Conservation (phyloP, 176 grass and related monocot species). For the Thalia dealbata region DNA sequence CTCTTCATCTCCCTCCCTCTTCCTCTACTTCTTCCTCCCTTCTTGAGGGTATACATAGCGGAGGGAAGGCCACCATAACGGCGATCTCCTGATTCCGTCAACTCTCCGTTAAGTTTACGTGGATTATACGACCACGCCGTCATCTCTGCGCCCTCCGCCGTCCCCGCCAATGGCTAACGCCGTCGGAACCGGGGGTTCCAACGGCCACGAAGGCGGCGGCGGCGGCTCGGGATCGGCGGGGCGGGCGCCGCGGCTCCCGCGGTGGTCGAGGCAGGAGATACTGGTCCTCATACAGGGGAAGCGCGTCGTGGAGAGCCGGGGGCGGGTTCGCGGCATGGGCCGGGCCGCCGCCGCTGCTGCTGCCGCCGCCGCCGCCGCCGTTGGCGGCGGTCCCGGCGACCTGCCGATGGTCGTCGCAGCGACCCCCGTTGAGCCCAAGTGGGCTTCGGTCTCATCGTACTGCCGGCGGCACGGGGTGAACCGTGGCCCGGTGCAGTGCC, state of each 20-base stretch:
- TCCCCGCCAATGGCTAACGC: slow-evolving; percentile 49
- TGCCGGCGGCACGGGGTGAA: slow-evolving; percentile 74
- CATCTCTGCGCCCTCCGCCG: background rate
- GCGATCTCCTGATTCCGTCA: slow-evolving; percentile 1
- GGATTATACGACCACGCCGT: background rate
- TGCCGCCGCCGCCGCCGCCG: slow-evolving; percentile 15
- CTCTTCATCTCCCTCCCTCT: background rate
- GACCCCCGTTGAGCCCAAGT: slow-evolving; percentile 68
- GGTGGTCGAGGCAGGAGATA: slow-evolving; percentile 94
- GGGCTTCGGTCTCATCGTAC: slow-evolving; percentile 74
- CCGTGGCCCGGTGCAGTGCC: slow-evolving; percentile 76
- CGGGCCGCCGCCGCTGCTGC: slow-evolving; percentile 18
- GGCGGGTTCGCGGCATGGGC: slow-evolving; percentile 26
- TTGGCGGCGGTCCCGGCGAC: slow-evolving; percentile 13
- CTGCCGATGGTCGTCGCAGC: background rate
- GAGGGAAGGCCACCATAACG: background rate
- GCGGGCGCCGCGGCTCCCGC: slow-evolving; percentile 53
- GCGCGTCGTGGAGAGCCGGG: slow-evolving; percentile 62
- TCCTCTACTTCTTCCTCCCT: slow-evolving; percentile 13
- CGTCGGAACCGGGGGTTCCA: slow-evolving; percentile 31
- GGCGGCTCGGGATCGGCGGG: slow-evolving; percentile 13
- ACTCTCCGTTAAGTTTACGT: background rate
- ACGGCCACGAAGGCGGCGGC: slow-evolving; percentile 16
- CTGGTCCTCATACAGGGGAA: slow-evolving; percentile 89
- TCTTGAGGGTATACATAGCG: background rate